Percentiles rank a stretch among this genome's conserved stretches.
Conservation (phyloP, 371 early-diverging fungal genomes). For the Mortierella sp. region DNA sequence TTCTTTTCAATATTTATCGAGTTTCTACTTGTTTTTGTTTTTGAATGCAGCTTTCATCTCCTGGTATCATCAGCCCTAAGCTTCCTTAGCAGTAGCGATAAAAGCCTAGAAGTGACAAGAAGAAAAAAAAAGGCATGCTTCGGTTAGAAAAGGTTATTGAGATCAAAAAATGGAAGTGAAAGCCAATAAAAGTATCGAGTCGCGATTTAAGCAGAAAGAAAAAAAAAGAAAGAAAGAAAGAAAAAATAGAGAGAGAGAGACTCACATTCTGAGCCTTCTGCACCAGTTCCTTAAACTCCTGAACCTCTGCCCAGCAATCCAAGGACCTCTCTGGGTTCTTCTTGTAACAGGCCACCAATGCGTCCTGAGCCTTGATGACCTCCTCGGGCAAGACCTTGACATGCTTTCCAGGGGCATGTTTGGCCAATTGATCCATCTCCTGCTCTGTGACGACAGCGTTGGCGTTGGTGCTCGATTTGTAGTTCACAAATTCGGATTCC, state of each 20-base stretch:
- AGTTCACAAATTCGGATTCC: constrained; percentile 35
- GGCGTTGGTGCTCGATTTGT: constrained; percentile 43
- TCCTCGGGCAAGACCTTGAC: constrained; percentile 50
- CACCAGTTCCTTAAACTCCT: constrained; percentile 56
- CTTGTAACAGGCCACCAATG: constrained; percentile 53
- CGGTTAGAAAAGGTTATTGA: neutral
- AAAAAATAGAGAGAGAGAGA: neutral
- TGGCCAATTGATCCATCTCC: constrained; percentile 45
- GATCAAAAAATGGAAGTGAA: too few species aligned
- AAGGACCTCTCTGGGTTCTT: constrained; percentile 57
- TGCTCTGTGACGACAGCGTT: constrained; percentile 48
- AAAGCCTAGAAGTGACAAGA: constrained; percentile 29
- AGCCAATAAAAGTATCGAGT: too few species aligned
- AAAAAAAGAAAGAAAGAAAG: neutral
- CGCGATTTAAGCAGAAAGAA: neutral
- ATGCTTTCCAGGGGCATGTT: constrained; percentile 32
- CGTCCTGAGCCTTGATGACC: constrained; percentile 56
- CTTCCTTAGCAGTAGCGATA: constrained; percentile 34
- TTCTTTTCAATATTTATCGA: neutral
- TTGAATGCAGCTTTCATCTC: neutral
- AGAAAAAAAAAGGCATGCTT: neutral
- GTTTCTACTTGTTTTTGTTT: neutral
- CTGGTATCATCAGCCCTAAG: neutral
- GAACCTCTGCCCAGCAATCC: constrained; percentile 65
- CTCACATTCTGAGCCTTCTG: constrained; percentile 54